phyloP scores from a whole-genome alignment of 345 rosid species.

The Sisymbrium irio region DNA sequence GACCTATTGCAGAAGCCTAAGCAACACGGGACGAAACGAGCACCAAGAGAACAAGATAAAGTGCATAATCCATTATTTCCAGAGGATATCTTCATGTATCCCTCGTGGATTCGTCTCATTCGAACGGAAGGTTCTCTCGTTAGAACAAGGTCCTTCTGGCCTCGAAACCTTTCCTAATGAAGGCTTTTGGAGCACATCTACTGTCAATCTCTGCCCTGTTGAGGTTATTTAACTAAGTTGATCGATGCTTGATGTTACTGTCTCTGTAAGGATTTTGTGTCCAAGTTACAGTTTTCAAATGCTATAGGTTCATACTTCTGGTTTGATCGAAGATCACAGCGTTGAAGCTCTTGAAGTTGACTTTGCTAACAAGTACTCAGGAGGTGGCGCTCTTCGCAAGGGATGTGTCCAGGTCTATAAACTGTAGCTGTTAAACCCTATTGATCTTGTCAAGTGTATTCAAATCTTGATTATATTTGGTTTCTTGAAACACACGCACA shows the following conservation, averaged over 20 bases:
- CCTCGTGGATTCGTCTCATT: conserved; percentile 74
- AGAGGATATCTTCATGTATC: conserved; percentile 53
- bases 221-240: conserved; percentile 44
- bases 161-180: conserved; percentile 46
- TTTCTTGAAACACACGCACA: not conserved
- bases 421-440: not conserved
- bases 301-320: conserved; percentile 53
- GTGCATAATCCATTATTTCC: conserved; percentile 72
- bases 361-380: conserved; percentile 79
- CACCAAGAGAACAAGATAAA: conserved; percentile 61
- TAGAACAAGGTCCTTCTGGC: conserved; percentile 30
- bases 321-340: conserved; percentile 70
- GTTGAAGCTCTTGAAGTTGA: conserved; percentile 68
- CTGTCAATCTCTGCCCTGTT: conserved; percentile 50
- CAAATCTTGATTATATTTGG: not conserved
- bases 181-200: conserved; percentile 63
- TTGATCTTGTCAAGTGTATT: not conserved
- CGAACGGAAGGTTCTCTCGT: conserved; percentile 68
- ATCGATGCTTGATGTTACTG: not conserved
- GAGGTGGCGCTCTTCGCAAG: conserved; percentile 75
- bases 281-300: not conserved
- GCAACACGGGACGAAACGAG: conserved; percentile 40
- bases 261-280: not conserved
- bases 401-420: conserved; percentile 78
- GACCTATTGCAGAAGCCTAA: conserved; percentile 49